Evolutionary conservation across 2,329 filamentous ascomycete species (phyloP), one percentile per base, ranked within the genome.

Genomic region (Botrytis fragariae): DNA sequence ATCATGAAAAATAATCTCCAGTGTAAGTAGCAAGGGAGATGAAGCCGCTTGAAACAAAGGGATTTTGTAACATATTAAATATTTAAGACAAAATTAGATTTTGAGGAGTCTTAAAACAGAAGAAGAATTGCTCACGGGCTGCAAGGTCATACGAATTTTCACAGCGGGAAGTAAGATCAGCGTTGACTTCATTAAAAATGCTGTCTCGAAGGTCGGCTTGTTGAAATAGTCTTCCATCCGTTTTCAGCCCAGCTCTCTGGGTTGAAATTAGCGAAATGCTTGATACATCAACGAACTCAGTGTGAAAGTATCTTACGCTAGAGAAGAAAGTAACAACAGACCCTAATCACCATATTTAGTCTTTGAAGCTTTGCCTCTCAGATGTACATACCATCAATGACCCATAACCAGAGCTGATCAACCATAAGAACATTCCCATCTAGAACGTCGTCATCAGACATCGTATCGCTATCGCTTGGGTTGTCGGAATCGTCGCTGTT

Each of bases 161-260:
- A 45, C 74, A 75, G 35, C 74, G 70, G 20, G 62, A 63, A 16
- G 72, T 74, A 20, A 76, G 51, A 67, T 74, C 75, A 18, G 70
- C 74, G 44, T 76, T 75, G 25, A 74, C 71, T 71, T 76, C 75
- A 39, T 73, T 72, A 25, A 76, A 75, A 63, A 71, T 64, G 22
- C 69, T 74, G 29, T 75, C 73, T n/a, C 74, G 67, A 5, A 75
- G 44, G 51, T 73, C 74, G 22, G 68, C 74, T 72, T 73, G 74
- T 29, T 75, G 74, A 44, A 64, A 75, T 14, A 68, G 61, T 45
- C 73, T 68, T 54, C 65, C 70, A 25, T 73, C 74, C 25, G 62
- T 51, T 64, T 20, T 69, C n/a, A 44, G 22, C 18, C n/a, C 67
- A 44, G 48, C 35, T 59, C 51, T 59, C n/a, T 59, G 10, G 6